Evolutionary conservation across 371 early-diverging fungal species (phyloP).

Genomic region (Nematocida sp.): DNA sequence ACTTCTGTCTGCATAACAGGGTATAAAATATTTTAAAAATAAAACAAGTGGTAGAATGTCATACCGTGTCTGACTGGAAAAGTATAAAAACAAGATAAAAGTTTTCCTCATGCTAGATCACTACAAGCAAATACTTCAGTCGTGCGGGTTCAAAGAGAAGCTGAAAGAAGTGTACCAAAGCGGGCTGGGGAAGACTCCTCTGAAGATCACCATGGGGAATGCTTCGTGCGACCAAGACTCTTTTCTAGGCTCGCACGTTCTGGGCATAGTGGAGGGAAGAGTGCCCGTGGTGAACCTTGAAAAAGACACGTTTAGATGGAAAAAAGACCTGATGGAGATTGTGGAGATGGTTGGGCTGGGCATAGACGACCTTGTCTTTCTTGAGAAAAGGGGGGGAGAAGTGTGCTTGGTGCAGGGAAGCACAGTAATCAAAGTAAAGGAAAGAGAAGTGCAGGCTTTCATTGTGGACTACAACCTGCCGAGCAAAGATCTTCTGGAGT

Average conservation of each 20-base stretch:
- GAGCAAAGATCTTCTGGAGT: background rate
- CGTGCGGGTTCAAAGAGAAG: no score
- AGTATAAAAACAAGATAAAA: background rate
- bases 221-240: constrained; percentile 64
- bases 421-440: background rate
- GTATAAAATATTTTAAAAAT: constrained; percentile 44
- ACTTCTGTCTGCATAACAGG: constrained; percentile 47
- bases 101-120: no score
- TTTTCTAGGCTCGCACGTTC: constrained; percentile 61
- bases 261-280: constrained; percentile 52
- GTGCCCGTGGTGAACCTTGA: constrained; percentile 62
- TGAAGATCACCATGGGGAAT: constrained; percentile 60
- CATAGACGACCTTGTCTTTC: constrained; percentile 59
- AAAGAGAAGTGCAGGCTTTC: background rate
- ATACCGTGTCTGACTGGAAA: background rate
- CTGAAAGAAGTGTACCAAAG: constrained; percentile 12
- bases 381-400: constrained; percentile 28
- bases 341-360: constrained; percentile 47
- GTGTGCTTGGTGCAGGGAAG: constrained; percentile 10
- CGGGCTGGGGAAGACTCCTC: constrained; percentile 8
- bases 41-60: background rate
- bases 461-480: constrained; percentile 43
- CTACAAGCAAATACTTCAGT: no score
- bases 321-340: constrained; percentile 60
- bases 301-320: constrained; percentile 58